Evolutionary conservation across 352 stramenopile species (phyloP), one percentile per base, ranked within the genome.

Genomic region (Aphanomyces astaci): DNA sequence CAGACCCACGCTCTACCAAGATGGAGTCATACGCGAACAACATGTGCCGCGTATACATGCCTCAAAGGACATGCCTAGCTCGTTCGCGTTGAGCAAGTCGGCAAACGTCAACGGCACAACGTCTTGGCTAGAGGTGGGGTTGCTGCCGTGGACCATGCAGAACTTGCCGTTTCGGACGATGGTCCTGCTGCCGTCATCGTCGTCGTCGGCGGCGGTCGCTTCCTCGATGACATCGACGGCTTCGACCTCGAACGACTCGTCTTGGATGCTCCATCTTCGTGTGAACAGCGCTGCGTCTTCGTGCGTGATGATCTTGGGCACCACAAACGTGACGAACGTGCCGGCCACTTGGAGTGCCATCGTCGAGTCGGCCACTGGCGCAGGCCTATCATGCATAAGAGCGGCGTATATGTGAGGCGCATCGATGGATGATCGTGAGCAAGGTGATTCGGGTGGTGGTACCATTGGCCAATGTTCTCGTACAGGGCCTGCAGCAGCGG

Each of bases 321-420:
- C 78, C 43, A 91, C 78, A 55, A 84, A 92, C 11, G 76, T 84
- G 9, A 94, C 84, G 48, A 80, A 88, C 4, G 80, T 89, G n/a
- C 87, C 85, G 25, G 82, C 84, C 15, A 95, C 70, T 27, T 85
- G 84, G 11, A 94, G 71, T 25, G 77, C 67, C 24, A 87, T 72
- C 0, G 82, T 87, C 0, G 72, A 64, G 27, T 83, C 75, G 36
- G 82, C 67, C 19, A 75, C 72, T 13, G 87, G 63, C 1, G 75
- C 49, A 19, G 87, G 85, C 87, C 86, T 93, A 36, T n/a, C n/a
- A n/a, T n/a, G n/a, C n/a, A n/a, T n/a, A n/a, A n/a, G n/a, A n/a
- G n/a, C n/a, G n/a, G n/a, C n/a, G n/a, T n/a, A n/a, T n/a, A n/a
- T n/a, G n/a, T n/a, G n/a, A n/a, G n/a, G n/a, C n/a, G n/a, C n/a